Base-by-base conservation (phyloP, 805 yeast genomes). In the Myxozyma monticola region DNA sequence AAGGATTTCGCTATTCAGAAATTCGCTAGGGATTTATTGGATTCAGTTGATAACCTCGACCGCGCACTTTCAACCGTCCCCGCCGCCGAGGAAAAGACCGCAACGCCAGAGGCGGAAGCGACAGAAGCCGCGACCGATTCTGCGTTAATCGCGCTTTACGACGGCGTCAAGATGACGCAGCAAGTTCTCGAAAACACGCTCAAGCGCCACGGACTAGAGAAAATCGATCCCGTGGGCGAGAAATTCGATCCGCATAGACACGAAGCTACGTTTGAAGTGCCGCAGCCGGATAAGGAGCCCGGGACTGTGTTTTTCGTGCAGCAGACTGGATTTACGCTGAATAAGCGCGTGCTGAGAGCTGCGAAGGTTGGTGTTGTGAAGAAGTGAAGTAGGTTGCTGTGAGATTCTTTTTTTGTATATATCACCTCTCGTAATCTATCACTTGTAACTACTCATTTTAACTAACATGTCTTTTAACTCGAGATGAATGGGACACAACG, bases 331-430 rank as follows among this genome's bases (percentile, higher is more conserved):
- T 89, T 83, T 73, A 81, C 84, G 52, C 76, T 88, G 64, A 88
- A 88, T 72, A 81, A 84, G 62, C 80, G 97, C 68, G 96, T 89
- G 29, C 77, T 89, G 67, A 81, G 97, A 72, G 95, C 97, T 28
- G 96, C 97, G 51, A 89, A 89, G 76, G 97, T 89, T 60, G 97
- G 97, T 62, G 80, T 89, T 64, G 96, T 89, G 60, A 87, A 85
- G 73, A n/a, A n/a, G n/a, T n/a, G n/a, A n/a, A n/a, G n/a, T n/a
- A n/a, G n/a, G n/a, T n/a, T n/a, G n/a, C n/a, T n/a, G n/a, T n/a
- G n/a, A n/a, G n/a, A n/a, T n/a, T n/a, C n/a, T n/a, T n/a, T n/a
- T n/a, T n/a, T n/a, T n/a, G n/a, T n/a, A n/a, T n/a, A n/a, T n/a
- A n/a, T n/a, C n/a, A n/a, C n/a, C n/a, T n/a, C n/a, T n/a, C n/a